Evolutionary conservation across 2,329 filamentous ascomycete genomes (phyloP), one percentile per base, ranked within the genome.

Genomic region (Pseudocercospora cruenta): DNA sequence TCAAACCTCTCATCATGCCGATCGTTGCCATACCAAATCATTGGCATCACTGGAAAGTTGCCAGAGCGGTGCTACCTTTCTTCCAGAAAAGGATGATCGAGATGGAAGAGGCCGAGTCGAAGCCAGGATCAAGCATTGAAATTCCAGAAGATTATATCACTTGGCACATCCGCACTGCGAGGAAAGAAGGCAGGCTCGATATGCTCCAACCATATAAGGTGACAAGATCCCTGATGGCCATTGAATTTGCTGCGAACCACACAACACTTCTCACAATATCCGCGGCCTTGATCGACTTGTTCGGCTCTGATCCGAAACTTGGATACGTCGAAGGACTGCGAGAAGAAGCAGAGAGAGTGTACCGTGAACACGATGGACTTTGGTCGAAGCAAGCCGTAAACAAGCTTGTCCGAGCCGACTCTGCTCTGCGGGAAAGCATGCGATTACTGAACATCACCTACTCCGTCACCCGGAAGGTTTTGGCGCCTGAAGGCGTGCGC

Each of bases 191-290:
- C 5, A 73, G 75, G 16, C 43, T 47, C 5, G 73, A 77, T 14
- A 84, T 88, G 63, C 78, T 86, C 22, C 76, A 83, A 24, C 80
- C 85, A 0, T 72, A 77, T 2, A 79, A 80, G 49, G 81, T 88
- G 16, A 83, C 84, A 1, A 81, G 83, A 67, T 80, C 84, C 14
- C 74, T 88, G 4, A 76, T 88, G 39, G 84, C 85, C 0, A 77
- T 88, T 51, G 83, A 87, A 71, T 87, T 88, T 66, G 86, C 85
- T 2, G 83, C 85, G 19, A 86, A 87, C 26, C 86, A 88, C 74
- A 88, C 86, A 1, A 87, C 86, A 0, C 80, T 83, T 6, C 70
- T 87, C 12, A 86, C 85, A 0, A 81, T 82, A 2, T 82, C 83
- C 54, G 81, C 80, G 36, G 76, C 81, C 33, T 70, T 86, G 60